phyloP scores from a whole-genome alignment of 176 grass and related monocot species.

The Raddia guianensis region DNA sequence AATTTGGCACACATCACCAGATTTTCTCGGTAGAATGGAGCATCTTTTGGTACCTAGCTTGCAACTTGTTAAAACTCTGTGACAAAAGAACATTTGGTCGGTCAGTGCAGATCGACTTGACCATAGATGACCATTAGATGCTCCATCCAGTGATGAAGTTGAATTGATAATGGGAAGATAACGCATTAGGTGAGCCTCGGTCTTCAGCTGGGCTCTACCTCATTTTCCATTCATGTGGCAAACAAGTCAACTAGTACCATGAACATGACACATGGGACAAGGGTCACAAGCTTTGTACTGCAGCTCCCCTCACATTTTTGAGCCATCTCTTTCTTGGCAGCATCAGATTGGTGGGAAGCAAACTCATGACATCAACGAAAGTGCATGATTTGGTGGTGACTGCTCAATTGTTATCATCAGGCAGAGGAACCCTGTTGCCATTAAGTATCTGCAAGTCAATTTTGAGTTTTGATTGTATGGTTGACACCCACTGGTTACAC shows the following conservation, averaged over 20 bases:
- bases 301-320: slow-evolving; percentile 3
- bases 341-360: neutral
- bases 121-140: slow-evolving; percentile 1
- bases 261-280: slow-evolving; percentile 38
- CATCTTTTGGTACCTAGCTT: neutral
- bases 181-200: neutral
- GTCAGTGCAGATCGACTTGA: slow-evolving; percentile 1
- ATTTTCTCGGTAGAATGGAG: neutral
- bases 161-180: neutral
- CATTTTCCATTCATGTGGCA: neutral
- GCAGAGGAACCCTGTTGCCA: neutral
- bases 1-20: slow-evolving; percentile 14
- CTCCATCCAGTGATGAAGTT: slow-evolving; percentile 1
- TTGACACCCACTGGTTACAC: neutral
- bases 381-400: neutral
- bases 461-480: neutral
- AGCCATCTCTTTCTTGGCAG: neutral
- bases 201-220: slow-evolving; percentile 1
- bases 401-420: slow-evolving; percentile 18
- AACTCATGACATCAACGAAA: neutral
- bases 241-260: slow-evolving; percentile 20
- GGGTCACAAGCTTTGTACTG: slow-evolving; percentile 35
- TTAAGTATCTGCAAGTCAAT: neutral
- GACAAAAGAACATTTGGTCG: neutral
- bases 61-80: neutral